phyloP scores from a whole-genome alignment of 1,284 basidiomycete genomes.

The Ganoderma boninense region DNA sequence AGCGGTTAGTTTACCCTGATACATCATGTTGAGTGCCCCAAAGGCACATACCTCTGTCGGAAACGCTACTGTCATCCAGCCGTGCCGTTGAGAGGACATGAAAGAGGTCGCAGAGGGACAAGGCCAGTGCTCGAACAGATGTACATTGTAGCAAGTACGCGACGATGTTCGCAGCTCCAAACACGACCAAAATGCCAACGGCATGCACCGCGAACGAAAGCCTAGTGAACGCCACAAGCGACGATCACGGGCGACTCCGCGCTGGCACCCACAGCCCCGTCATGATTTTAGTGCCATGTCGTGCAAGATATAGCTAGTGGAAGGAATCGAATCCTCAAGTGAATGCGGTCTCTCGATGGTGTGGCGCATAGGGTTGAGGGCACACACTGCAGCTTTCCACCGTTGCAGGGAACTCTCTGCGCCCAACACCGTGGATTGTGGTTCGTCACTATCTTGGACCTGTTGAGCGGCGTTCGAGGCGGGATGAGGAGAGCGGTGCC shows the following conservation, averaged over 20 bases:
- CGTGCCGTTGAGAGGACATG: neutral
- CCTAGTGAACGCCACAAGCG: neutral
- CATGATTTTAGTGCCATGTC: neutral
- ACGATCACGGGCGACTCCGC: neutral
- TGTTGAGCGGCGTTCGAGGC: too few relatives aligned
- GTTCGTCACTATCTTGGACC: too few relatives aligned
- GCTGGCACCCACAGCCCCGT: neutral
- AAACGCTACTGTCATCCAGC: neutral
- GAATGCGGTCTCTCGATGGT: too few relatives aligned
- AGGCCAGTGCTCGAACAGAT: too few relatives aligned
- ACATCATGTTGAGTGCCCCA: neutral
- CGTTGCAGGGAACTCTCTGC: too few relatives aligned
- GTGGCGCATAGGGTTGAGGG: slow-evolving; percentile 13
- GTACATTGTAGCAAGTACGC: neutral
- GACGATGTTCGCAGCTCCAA: neutral
- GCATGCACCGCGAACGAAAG: neutral
- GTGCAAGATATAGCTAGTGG: too few relatives aligned
- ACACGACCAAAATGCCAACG: neutral
- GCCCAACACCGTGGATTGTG: too few relatives aligned
- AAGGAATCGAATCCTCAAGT: too few relatives aligned
- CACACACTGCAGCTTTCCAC: slow-evolving; percentile 37
- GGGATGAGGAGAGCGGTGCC: too few relatives aligned
- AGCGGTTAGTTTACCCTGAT: neutral
- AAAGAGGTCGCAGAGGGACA: too few relatives aligned
- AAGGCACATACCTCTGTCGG: too few relatives aligned